Percentiles rank a stretch among this genome's conserved stretches.
Conservation (phyloP, 176 grass and related monocot species). For the Miscanthus lutarioriparius region DNA sequence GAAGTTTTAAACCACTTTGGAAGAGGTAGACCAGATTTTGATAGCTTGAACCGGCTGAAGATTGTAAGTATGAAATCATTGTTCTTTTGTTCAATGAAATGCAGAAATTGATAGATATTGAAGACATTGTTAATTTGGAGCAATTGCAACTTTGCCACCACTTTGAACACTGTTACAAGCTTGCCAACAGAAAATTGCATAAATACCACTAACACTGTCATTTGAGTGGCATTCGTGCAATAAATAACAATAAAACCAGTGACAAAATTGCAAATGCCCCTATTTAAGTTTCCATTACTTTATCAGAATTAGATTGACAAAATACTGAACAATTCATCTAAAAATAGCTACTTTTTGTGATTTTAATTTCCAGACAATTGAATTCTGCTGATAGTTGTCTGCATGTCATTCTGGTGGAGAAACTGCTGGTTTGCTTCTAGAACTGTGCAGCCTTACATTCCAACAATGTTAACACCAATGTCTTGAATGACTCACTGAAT, state of each 20-base stretch:
- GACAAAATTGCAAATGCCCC: background rate
- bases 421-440: background rate
- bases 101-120: background rate
- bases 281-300: background rate
- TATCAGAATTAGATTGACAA: background rate
- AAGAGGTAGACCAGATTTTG: constrained; percentile 45
- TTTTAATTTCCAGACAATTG: background rate
- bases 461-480: background rate
- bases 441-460: background rate
- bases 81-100: background rate
- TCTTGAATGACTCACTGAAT: background rate
- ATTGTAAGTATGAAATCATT: constrained; percentile 54
- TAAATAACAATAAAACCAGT: background rate
- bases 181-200: background rate
- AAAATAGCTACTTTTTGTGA: background rate
- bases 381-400: background rate
- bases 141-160: background rate
- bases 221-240: background rate
- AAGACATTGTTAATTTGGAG: background rate
- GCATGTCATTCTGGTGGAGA: background rate
- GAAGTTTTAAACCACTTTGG: constrained; percentile 79
- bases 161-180: background rate
- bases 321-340: background rate
- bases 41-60: constrained; percentile 60
- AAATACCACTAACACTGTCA: background rate